Base-by-base conservation (phyloP, 257 asterid species). In the Eucommia ulmoides region DNA sequence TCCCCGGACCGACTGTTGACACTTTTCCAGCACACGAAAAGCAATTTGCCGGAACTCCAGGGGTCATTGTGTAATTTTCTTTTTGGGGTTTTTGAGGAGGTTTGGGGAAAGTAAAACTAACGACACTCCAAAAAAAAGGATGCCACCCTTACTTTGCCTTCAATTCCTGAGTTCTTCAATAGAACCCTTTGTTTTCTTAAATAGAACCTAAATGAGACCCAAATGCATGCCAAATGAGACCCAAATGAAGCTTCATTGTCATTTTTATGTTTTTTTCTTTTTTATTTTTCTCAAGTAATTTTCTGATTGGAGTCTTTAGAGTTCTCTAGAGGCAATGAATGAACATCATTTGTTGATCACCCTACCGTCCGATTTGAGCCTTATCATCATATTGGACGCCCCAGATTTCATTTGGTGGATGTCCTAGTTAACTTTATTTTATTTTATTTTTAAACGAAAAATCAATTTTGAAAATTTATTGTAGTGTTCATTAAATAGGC, bases 211-310 rank as follows among this genome's bases (percentile, higher is more conserved):
- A 61, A 70, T 70, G 61, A 55, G 24, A 55, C 33, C 38, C 1
- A 63, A 59, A 64, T 69, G 72, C 69, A 20, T 22, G 52, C n/a
- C 15, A 68, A 70, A 70, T 70, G 65, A 68, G 62, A 68, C 55
- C 53, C 64, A 60, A 56, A 17, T 20, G 21, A 46, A 67, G 53
- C 24, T 66, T 46, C 52, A 23, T 15, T 12, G 23, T 38, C 22
- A 54, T 8, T 9, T 51, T 22, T 33, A 29, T 8, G 38, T n/a
- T n/a, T n/a, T n/a, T n/a, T n/a, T n/a, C n/a, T n/a, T n/a, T n/a
- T n/a, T n/a, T n/a, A n/a, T n/a, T 8, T 20, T 1, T 11, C 15
- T 16, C 22, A 14, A 47, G 1, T 62, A 23, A 33, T 54, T 24
- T 5, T 2, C 22, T 64, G 47, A n/a, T n/a, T 42, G 55, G 59